Percentiles rank a stretch among this genome's conserved stretches.
Conservation (phyloP, 2,329 filamentous ascomycete genomes). For the Aspergillus neoniger region DNA sequence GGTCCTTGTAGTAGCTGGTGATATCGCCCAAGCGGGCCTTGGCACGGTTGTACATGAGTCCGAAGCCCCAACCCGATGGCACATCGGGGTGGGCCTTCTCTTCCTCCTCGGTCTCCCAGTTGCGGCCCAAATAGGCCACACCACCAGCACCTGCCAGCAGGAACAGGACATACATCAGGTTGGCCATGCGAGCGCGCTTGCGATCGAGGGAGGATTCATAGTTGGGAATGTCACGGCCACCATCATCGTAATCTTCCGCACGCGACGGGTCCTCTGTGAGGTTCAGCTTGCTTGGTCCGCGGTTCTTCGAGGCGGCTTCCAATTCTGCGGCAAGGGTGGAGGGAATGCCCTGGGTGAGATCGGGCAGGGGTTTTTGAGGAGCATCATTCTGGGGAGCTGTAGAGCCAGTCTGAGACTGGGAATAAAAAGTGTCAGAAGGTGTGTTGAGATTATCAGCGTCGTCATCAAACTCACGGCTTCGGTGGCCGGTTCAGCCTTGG, state of each 20-base stretch:
- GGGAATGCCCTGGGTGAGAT: conserved; percentile 91
- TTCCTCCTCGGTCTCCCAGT: conserved; percentile 80
- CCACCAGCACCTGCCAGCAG: conserved; percentile 59
- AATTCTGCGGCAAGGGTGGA: conserved; percentile 84
- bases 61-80: conserved; percentile 75
- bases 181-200: conserved; percentile 73
- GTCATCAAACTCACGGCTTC: conserved; percentile 33
- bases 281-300: conserved; percentile 47
- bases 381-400: conserved; percentile 30
- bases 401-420: conserved; percentile 42
- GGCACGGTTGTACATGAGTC: conserved; percentile 77
- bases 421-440: conserved; percentile 14
- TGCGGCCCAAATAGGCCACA: conserved; percentile 76
- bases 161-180: conserved; percentile 68
- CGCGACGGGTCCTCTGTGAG: conserved; percentile 54
- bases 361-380: conserved; percentile 72
- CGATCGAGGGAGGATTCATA: conserved; percentile 91
- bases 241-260: conserved; percentile 49
- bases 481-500: conserved; percentile 34
- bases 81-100: conserved; percentile 67
- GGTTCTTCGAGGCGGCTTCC: conserved; percentile 45
- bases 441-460: background rate
- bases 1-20: conserved; percentile 92
- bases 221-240: conserved; percentile 65
- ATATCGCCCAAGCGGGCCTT: conserved; percentile 73